A percentile compares a stretch with the other conserved stretches of the same genome.
phyloP scores from a whole-genome alignment of 495 filamentous ascomycete species.

The Bacidia gigantensis region DNA sequence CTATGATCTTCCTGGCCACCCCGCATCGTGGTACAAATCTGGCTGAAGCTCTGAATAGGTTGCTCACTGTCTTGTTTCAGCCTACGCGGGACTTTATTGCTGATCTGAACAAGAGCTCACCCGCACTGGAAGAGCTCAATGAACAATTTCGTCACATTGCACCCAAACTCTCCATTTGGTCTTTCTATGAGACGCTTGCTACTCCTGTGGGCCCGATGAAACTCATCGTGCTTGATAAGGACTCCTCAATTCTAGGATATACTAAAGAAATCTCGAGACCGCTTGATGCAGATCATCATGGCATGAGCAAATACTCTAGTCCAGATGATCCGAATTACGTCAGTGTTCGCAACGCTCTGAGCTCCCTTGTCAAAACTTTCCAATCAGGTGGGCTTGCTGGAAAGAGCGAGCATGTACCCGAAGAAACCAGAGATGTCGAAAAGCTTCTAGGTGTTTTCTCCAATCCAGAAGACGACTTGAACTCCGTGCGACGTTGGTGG shows the following conservation, averaged over 20 bases:
- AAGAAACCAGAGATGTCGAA: not conserved
- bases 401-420: too few relatives aligned
- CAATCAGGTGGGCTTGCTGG: too few relatives aligned
- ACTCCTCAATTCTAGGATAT: constrained; percentile 31
- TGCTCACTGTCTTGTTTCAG: constrained; percentile 13
- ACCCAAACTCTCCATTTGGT: constrained; percentile 25
- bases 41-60: constrained; percentile 26
- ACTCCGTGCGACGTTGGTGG: constrained; percentile 22
- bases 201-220: constrained; percentile 18
- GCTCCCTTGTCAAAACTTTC: too few relatives aligned
- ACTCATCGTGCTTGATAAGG: constrained; percentile 13
- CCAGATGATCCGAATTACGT: constrained; percentile 30
- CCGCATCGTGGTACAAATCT: constrained; percentile 34
- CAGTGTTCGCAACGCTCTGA: constrained; percentile 26
- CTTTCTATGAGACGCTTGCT: constrained; percentile 35
- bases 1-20: constrained; percentile 33
- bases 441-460: constrained; percentile 18
- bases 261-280: constrained; percentile 27
- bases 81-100: constrained; percentile 26
- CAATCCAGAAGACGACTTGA: constrained; percentile 23
- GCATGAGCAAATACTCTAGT: constrained; percentile 34
- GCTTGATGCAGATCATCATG: constrained; percentile 34
- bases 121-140: constrained; percentile 27
- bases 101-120: constrained; percentile 28
- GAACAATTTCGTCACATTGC: constrained; percentile 33